Evolutionary conservation across 768 basidiomycete species (phyloP).

Genomic region (Hypsizygus marmoreus): DNA sequence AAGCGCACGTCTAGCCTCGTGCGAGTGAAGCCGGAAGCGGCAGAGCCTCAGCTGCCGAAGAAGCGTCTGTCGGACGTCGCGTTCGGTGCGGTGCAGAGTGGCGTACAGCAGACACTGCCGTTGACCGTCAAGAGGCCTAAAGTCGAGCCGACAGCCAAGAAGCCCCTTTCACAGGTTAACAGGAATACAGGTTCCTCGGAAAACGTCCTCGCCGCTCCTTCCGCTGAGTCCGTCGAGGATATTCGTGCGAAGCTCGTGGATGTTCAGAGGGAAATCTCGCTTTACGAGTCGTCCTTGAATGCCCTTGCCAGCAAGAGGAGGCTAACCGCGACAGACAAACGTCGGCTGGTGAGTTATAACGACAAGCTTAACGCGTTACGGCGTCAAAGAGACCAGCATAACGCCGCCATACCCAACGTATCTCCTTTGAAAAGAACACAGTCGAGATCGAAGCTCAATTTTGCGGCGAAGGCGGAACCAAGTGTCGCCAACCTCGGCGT

Average conservation of each 20-base stretch:
- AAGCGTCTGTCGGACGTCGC: slow-evolving; percentile 39
- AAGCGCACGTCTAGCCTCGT: slow-evolving; percentile 6
- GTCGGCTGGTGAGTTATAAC: slow-evolving; percentile 2
- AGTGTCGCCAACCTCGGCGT: background rate
- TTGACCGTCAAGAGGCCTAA: slow-evolving; percentile 28
- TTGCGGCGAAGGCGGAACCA: background rate
- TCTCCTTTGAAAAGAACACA: slow-evolving; percentile 11
- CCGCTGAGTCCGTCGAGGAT: slow-evolving; percentile 16
- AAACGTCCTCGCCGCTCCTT: background rate
- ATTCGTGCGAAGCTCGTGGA: slow-evolving; percentile 14
- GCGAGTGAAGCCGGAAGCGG: slow-evolving; percentile 29
- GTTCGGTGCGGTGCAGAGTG: slow-evolving; percentile 14
- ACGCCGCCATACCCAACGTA: slow-evolving; percentile 12
- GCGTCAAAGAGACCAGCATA: slow-evolving; percentile 14
- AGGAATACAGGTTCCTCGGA: slow-evolving; percentile 13
- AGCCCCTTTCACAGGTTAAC: slow-evolving; percentile 25
- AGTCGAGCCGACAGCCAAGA: slow-evolving; percentile 24
- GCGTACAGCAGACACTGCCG: background rate
- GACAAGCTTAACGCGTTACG: slow-evolving; percentile 10
- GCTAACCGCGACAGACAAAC: slow-evolving; percentile 15
- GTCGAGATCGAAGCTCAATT: background rate
- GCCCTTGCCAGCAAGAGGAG: slow-evolving; percentile 13
- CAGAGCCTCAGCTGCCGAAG: slow-evolving; percentile 30
- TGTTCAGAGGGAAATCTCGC: slow-evolving; percentile 13
- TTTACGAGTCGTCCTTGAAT: slow-evolving; percentile 11